Base-by-base conservation (phyloP, 345 rosid genomes). In the Eucalyptus sp. region DNA sequence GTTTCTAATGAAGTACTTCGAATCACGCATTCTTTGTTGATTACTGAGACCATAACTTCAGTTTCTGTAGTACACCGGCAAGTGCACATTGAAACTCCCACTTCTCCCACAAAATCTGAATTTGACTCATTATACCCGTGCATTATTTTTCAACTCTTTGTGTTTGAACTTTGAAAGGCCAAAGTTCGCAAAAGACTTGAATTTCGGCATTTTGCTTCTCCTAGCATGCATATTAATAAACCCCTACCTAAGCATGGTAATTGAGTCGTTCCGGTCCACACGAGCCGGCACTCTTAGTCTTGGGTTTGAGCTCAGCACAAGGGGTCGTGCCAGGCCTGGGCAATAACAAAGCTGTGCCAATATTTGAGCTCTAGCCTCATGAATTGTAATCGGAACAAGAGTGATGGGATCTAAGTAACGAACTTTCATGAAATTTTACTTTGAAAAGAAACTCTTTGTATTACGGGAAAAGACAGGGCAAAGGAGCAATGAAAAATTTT, bases 291-390 rank as follows among this genome's bases (percentile, higher is more conserved):
- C 66, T 60, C 31, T 60, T 60, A 25, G 66, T 60, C 31, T 60
- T 25, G 66, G 66, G 31, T 2, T 51, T 0, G 1, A 51, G 56
- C 22, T 16, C 1, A 3, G 54, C 54, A 51, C 8, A 0, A 3
- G 56, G 51, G 51, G 51, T 50, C 16, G 6, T 37, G 3, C 37
- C 3, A 37, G 37, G 37, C 37, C 37, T 3, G 3, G 37, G 37
- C 37, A 13, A 50, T 4, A 50, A 50, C 0, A 6, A 6, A 6
- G 51, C 17, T 50, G 5, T 50, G 51, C 1, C 14, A 4, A 50
- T 50, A 50, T 50, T 50, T 50, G 7, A 2, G 52, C 17, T 14
- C 52, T 50, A 50, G 18, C 52, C 7, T 14, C 18, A 50, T 50
- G 18, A 50, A 50, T 50, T 50, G 7, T 37, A 37, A 37, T 37